Evolutionary conservation across 371 early-diverging fungal species (phyloP).

Genomic region (Coemansia sp.): DNA sequence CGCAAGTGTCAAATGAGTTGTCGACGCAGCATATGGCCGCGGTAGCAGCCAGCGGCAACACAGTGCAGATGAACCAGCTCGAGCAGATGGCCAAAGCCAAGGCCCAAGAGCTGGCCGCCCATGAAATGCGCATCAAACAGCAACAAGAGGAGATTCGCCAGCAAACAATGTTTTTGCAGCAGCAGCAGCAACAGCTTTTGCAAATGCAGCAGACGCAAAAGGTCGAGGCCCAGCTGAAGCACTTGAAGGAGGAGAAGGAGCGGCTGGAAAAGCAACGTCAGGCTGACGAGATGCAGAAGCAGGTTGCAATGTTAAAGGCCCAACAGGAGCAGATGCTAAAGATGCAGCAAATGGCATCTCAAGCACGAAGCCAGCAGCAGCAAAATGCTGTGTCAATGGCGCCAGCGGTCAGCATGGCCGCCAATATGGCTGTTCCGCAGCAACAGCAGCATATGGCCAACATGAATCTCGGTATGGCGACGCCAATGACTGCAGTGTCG

Average conservation of each 20-base stretch:
- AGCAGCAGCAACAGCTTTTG: slow-evolving; percentile 45
- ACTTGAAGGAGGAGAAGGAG: slow-evolving; percentile 43
- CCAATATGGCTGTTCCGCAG: slow-evolving; percentile 5
- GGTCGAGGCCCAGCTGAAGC: slow-evolving; percentile 48
- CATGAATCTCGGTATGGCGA: slow-evolving; percentile 3
- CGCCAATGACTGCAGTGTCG: neutral
- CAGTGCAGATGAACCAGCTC: slow-evolving; percentile 34
- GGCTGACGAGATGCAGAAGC: slow-evolving; percentile 36
- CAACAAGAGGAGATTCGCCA: slow-evolving; percentile 47
- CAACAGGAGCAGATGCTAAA: slow-evolving; percentile 49
- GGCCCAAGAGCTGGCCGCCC: slow-evolving; percentile 44
- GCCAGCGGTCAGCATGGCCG: slow-evolving; percentile 5
- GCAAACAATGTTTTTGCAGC: slow-evolving; percentile 42
- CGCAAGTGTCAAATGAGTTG: neutral
- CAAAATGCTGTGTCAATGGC: slow-evolving; percentile 4
- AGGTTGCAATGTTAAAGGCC: slow-evolving; percentile 28
- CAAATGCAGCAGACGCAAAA: slow-evolving; percentile 50
- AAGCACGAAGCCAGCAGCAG: slow-evolving; percentile 12
- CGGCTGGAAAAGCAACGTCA: slow-evolving; percentile 41
- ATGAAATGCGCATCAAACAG: slow-evolving; percentile 40
- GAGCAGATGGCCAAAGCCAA: slow-evolving; percentile 40
- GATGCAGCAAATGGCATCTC: slow-evolving; percentile 49
- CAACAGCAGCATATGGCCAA: slow-evolving; percentile 8
- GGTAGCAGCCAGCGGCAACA: slow-evolving; percentile 46
- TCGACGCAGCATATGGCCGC: slow-evolving; percentile 28